Conservation (phyloP, 768 basidiomycete genomes). For the Leccinum aurantiacum region DNA sequence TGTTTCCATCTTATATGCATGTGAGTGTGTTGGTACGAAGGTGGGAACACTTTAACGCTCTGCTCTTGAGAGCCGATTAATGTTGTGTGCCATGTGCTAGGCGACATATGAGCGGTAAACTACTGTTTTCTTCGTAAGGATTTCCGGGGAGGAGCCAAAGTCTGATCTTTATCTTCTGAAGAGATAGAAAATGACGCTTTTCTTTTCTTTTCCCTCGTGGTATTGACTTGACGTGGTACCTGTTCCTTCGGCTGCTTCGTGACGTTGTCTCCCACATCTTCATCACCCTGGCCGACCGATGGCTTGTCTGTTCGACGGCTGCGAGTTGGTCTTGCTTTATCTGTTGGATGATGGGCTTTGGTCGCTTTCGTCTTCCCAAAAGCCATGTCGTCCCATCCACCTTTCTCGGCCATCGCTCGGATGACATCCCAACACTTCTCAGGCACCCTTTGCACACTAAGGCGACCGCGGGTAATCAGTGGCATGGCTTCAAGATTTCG, state of each 20-base stretch:
- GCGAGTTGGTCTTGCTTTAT: not conserved
- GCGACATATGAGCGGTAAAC: not conserved
- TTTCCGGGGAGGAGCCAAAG: constrained; percentile 17
- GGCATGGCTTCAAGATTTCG: constrained; percentile 59
- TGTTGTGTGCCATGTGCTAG: not conserved
- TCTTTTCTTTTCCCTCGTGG: constrained; percentile 25
- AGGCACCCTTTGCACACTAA: constrained; percentile 84
- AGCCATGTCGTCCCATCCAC: constrained; percentile 72
- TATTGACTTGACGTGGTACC: not conserved
- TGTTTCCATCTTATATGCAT: not conserved
- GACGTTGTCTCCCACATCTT: constrained; percentile 9
- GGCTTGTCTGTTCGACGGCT: not conserved
- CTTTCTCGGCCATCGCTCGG: constrained; percentile 57
- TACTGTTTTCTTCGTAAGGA: constrained; percentile 22
- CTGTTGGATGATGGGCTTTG: not conserved
- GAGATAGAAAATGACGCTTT: constrained; percentile 9
- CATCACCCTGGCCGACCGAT: not conserved
- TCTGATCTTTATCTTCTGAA: constrained; percentile 6
- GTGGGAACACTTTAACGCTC: not conserved
- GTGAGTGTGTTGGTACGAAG: not conserved
- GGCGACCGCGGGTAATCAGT: constrained; percentile 73
- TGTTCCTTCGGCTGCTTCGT: not conserved
- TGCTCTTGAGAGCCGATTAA: not conserved
- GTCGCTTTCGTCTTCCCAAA: constrained; percentile 38
- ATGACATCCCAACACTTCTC: constrained; percentile 66